Percentiles rank a stretch among this genome's conserved stretches.
These are phyloP conservation scores for Echinosophora koreensis DNA, from an alignment of 306 rosid species.

Conservation along the genomic window DNA sequence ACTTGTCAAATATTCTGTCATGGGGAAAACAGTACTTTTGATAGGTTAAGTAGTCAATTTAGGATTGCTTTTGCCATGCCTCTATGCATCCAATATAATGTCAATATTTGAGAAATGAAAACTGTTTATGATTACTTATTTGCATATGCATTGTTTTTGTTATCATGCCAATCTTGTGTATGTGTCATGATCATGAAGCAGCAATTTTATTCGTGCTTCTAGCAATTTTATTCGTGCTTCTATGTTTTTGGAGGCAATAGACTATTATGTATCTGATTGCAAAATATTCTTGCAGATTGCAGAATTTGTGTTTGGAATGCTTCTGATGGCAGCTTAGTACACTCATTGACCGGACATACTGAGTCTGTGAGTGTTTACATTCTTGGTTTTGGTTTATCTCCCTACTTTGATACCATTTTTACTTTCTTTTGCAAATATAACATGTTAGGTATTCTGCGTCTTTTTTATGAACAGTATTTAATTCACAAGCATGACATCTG, in stretches of 20 bases:
- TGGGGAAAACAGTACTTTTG: conserved; percentile 6
- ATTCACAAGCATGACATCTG: conserved; percentile 24
- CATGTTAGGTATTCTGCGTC: neutral
- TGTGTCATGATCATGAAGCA: conserved; percentile 17
- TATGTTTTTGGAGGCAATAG: conserved; percentile 23
- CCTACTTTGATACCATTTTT: conserved; percentile 20
- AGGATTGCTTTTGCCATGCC: conserved; percentile 2
- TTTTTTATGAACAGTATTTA: conserved; percentile 30
- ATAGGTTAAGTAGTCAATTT: neutral
- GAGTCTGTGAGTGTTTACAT: conserved; percentile 78
- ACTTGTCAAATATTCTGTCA: conserved; percentile 1
- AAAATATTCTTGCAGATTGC: conserved; percentile 74
- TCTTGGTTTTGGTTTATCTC: conserved; percentile 37
- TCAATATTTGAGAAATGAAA: conserved; percentile 7
- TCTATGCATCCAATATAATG: conserved; percentile 36
- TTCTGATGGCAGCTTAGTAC: conserved; percentile 96
- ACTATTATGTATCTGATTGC: conserved; percentile 39
- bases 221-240: too few relatives aligned
- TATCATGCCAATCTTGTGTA: conserved; percentile 13
- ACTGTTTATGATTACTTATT: conserved; percentile 6
- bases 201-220: conserved; percentile 39
- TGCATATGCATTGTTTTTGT: conserved; percentile 28
- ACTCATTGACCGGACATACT: conserved; percentile 96
- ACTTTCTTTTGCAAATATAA: conserved; percentile 7
- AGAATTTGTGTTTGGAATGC: conserved; percentile 99